Evolutionary conservation across 345 rosid genomes (phyloP), one percentile per base, ranked within the genome.

Genomic region (Tarenaya hassleriana): DNA sequence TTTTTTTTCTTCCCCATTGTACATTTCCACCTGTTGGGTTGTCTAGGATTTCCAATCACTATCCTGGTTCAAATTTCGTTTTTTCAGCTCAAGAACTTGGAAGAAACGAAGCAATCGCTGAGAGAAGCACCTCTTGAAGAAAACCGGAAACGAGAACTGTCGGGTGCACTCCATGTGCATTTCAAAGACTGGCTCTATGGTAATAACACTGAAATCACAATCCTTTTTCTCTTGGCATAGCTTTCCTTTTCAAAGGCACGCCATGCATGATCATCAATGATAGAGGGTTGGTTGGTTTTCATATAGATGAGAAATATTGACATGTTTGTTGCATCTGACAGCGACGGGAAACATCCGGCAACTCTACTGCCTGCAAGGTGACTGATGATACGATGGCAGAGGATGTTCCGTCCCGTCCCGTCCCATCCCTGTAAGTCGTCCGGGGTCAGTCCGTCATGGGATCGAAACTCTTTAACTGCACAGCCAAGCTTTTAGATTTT

Each of bases 151-250:
- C 79, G 85, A 34, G 99, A 94, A 64, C 60, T 94, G 34, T 74
- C 92, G 0, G 59, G 76, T 45, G 97, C 97, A 12, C 77, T 88
- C 46, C 97, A 94, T 73, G 63, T 83, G 34, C 74, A 76, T 70
- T 94, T 94, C 77, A 88, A 84, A 61, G 99, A 94, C 71, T 88
- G 99, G 99, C 75, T 94, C 47, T 88, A 94, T 41, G 94, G 99
- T 94, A 88, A 69, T 33, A 31, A 32, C 49, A 48, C 41, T 29
- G 7, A 16, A 50, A 47, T 52, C 21, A 13, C n/a, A n/a, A 42
- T 29, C 39, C 15, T 1, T 24, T 38, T 49, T n/a, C 49, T 67
- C 42, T 37, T 37, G n/a, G n/a, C n/a, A n/a, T n/a, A n/a, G n/a
- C n/a, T n/a, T n/a, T n/a, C n/a, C n/a, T n/a, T n/a, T n/a, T n/a